These are phyloP conservation scores for Fusarium sp. DNA, from an alignment of 2,329 filamentous ascomycete species.

Conservation along the genomic window DNA sequence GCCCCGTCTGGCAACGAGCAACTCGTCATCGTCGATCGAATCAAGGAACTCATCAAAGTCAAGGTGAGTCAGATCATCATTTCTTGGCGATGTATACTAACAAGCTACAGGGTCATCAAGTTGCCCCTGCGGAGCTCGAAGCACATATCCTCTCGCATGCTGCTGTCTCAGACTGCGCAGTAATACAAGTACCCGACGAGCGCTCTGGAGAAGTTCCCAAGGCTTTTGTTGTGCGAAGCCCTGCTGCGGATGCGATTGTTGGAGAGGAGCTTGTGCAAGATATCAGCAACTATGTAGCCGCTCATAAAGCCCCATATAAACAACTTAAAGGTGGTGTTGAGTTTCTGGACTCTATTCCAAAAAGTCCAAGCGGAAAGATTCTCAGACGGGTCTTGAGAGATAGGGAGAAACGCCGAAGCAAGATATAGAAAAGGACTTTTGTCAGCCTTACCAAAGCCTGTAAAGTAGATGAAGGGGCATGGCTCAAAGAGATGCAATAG, in stretches of 20 bases:
- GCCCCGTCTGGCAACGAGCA: conserved; percentile 78
- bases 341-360: conserved; percentile 75
- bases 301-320: conserved; percentile 60
- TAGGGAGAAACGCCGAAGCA: neutral
- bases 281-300: neutral
- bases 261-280: neutral
- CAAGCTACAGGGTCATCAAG: conserved; percentile 58
- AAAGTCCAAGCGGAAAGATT: conserved; percentile 76
- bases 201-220: conserved; percentile 71
- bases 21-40: conserved; percentile 84
- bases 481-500: neutral
- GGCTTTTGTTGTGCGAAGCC: conserved; percentile 65
- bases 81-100: neutral
- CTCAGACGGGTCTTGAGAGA: neutral
- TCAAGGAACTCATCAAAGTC: conserved; percentile 79
- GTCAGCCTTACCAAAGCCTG: neutral
- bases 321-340: conserved; percentile 72
- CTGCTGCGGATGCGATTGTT: neutral
- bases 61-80: conserved; percentile 62
- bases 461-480: neutral
- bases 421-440: neutral
- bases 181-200: conserved; percentile 75
- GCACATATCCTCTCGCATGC: conserved; percentile 61
- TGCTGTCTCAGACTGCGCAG: conserved; percentile 77
- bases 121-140: neutral